These are phyloP conservation scores for Phytophthora constricta DNA, from an alignment of 352 stramenopile genomes.

Conservation along the genomic window DNA sequence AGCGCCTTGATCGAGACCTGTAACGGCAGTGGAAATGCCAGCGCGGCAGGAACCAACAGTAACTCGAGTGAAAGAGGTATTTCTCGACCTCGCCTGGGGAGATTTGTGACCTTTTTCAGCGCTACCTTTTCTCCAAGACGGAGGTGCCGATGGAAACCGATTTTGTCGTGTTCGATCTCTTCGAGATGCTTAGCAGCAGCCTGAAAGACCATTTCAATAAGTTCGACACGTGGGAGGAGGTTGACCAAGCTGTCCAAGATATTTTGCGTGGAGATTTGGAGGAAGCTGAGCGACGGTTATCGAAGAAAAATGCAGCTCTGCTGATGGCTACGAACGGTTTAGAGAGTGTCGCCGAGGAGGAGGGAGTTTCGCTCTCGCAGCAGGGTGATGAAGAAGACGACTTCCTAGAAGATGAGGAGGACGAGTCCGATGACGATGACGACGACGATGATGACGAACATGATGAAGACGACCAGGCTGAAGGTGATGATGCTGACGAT, in stretches of 20 bases:
- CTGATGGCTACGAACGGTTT: conserved; percentile 41
- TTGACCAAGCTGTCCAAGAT: conserved; percentile 56
- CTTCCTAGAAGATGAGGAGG: conserved; percentile 55
- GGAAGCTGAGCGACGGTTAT: conserved; percentile 62
- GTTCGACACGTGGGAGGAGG: conserved; percentile 82
- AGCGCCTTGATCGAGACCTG: conserved; percentile 93
- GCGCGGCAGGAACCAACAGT: conserved; percentile 8
- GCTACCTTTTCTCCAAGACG: conserved; percentile 96
- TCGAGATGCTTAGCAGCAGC: conserved; percentile 62
- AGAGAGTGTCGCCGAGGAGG: conserved; percentile 42
- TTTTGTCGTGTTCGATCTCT: conserved; percentile 89
- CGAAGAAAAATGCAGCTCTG: conserved; percentile 65
- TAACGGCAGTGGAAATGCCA: conserved; percentile 38
- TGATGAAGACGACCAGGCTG: conserved; percentile 54
- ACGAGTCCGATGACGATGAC: conserved; percentile 63
- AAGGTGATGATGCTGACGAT: conserved; percentile 36
- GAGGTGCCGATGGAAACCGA: conserved; percentile 95
- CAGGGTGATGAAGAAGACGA: conserved; percentile 52
- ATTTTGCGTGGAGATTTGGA: conserved; percentile 75
- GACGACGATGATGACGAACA: conserved; percentile 69
- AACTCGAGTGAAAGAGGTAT: conserved; percentile 83
- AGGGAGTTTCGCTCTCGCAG: conserved; percentile 46
- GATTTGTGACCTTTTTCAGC: conserved; percentile 95
- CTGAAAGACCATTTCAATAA: conserved; percentile 76
- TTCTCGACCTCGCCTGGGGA: conserved; percentile 83